Percentiles rank a stretch among this genome's conserved stretches.
Conservation (phyloP, 2,329 filamentous ascomycete species). For the Coleophoma cylindrospora region DNA sequence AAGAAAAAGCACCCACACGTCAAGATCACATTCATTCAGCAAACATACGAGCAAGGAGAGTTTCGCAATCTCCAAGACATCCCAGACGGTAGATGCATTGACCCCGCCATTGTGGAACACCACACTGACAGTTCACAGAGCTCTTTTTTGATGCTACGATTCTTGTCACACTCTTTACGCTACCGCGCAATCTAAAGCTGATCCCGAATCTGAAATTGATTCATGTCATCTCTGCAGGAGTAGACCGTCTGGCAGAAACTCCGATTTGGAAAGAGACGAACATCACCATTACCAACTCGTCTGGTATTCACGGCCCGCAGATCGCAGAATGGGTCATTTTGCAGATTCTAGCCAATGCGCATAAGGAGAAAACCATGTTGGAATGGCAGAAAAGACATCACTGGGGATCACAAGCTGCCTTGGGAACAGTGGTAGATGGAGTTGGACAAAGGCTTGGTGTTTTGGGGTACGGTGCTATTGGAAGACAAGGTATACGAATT, state of each 20-base stretch:
- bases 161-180: conserved; percentile 22
- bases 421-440: conserved; percentile 40
- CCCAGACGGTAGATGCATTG: conserved; percentile 11
- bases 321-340: conserved; percentile 64
- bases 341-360: conserved; percentile 53
- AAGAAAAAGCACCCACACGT: conserved; percentile 37
- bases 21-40: conserved; percentile 34
- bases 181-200: conserved; percentile 19
- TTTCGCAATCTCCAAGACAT: conserved; percentile 6
- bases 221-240: conserved; percentile 28
- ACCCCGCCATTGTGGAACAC: neutral
- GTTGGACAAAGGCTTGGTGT: conserved; percentile 53
- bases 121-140: conserved; percentile 10
- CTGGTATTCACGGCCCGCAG: conserved; percentile 41
- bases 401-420: conserved; percentile 38
- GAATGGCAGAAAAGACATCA: conserved; percentile 50
- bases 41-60: conserved; percentile 17
- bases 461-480: conserved; percentile 33
- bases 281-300: conserved; percentile 29
- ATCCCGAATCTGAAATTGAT: conserved; percentile 28
- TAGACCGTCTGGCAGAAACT: conserved; percentile 21
- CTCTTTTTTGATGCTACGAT: conserved; percentile 25
- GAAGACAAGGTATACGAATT: conserved; percentile 31
- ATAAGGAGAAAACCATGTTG: conserved; percentile 47
- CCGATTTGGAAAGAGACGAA: conserved; percentile 27